Base-by-base conservation (phyloP, 768 basidiomycete species). In the Kwoniella europaea region DNA sequence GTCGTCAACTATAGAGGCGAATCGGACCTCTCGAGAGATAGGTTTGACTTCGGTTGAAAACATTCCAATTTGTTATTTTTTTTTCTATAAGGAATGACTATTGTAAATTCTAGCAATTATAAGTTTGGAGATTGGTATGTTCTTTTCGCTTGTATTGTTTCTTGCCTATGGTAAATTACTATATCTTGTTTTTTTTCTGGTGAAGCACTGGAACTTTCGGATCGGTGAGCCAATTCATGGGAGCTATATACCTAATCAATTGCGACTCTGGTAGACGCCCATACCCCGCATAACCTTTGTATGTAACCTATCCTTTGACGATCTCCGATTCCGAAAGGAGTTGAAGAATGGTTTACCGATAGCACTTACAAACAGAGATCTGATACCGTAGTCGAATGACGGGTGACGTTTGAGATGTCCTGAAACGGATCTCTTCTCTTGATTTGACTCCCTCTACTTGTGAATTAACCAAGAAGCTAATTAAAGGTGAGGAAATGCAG, bases 271-370 rank as follows among this genome's bases (percentile, higher is more conserved):
- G 35, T 4, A 35, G 7, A 6, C 35, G 4, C 35, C 35, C 6
- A 13, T 15, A 15, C 9, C 46, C 57, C 12, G 57, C 15, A 27
- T 3, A n/a, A 61, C 59, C 59, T 61, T 61, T 61, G 59, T 61
- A 15, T 43, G 7, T 61, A 22, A 61, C 59, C 59, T 61, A 43
- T 61, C 59, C 59, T 61, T 61, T 61, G 59, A 61, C 7, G 18
- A 44, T 46, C 20, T 18, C 59, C 41, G 27, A 61, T 35, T 43
- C 13, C 16, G 3, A 61, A 61, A 16, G 54, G 54, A 24, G 16
- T 15, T 43, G 18, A 12, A 61, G 35, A 61, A 61, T 61, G 59
- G 59, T 61, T 43, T 27, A 16, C 13, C 18, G 35, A 24, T 44
- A 12, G 4, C 15, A n/a, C 13, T 61, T 10, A 29, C 10, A 27